phyloP scores from a whole-genome alignment of 768 basidiomycete genomes.

The Sporobolomyces pararoseus region DNA sequence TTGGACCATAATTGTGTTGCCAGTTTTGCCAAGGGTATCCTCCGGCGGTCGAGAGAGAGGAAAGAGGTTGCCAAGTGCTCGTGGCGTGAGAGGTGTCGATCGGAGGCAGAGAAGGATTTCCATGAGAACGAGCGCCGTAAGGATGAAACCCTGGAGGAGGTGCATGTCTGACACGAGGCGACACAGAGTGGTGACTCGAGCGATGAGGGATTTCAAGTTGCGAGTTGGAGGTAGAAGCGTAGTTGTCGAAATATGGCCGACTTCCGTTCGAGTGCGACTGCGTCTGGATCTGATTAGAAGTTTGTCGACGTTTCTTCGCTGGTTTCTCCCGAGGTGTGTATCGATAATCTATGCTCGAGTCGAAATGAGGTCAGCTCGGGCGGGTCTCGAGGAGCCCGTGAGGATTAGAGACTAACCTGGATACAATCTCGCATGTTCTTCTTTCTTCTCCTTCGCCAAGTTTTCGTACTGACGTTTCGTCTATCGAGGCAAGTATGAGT shows the following conservation, averaged over 20 bases:
- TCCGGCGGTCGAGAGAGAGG: not conserved
- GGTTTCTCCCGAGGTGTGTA: constrained; percentile 11
- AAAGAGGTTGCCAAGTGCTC: not conserved
- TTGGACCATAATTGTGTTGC: too few species aligned
- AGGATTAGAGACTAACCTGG: constrained; percentile 11
- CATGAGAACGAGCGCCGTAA: not conserved
- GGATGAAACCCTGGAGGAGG: constrained; percentile 2
- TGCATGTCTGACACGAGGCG: not conserved
- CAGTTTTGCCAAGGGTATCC: not conserved
- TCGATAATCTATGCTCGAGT: constrained; percentile 14
- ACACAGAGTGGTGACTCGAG: not conserved
- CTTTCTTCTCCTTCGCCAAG: constrained; percentile 17
- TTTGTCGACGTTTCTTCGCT: not conserved
- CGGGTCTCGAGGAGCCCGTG: too few species aligned
- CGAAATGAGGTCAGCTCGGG: too few species aligned
- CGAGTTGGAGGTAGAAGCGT: too few species aligned
- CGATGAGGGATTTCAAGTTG: not conserved
- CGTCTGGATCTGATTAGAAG: too few species aligned
- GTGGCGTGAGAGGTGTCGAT: constrained; percentile 3
- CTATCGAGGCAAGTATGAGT: not conserved
- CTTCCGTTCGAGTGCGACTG: too few species aligned
- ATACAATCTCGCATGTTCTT: constrained; percentile 18
- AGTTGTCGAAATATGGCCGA: too few species aligned
- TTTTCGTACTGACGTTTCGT: constrained; percentile 9
- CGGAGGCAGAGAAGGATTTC: not conserved